Conservation (phyloP, 2,329 filamentous ascomycete species). For the Talaromyces sp. region DNA sequence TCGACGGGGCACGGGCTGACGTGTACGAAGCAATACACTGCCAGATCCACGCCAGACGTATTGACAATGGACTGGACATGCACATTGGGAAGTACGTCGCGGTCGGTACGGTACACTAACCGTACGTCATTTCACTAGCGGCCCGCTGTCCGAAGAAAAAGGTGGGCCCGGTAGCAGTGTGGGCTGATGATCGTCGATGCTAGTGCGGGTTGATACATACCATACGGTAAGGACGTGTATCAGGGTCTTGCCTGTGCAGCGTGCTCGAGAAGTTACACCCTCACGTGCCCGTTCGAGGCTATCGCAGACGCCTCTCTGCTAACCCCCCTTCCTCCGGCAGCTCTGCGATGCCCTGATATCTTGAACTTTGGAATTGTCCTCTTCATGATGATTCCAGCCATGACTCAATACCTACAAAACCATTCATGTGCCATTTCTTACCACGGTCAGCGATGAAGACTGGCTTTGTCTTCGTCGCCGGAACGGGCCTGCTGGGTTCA, state of each 20-base stretch:
- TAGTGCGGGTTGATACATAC: conserved; percentile 8
- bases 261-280: not conserved
- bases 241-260: not conserved
- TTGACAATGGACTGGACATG: not conserved
- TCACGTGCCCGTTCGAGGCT: not conserved
- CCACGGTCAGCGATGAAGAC: not conserved
- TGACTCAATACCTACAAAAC: not conserved
- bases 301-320: not conserved
- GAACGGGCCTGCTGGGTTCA: not conserved
- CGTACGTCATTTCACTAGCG: conserved; percentile 14
- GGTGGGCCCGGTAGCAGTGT: not conserved
- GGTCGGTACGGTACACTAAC: not conserved
- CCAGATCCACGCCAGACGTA: not conserved
- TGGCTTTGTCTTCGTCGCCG: not conserved
- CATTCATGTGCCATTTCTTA: not conserved
- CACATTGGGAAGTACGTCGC: not conserved
- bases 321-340: not conserved
- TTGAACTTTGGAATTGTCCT: not conserved
- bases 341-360: not conserved
- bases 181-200: conserved; percentile 12
- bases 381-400: not conserved
- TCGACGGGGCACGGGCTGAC: not conserved
- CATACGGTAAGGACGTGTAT: not conserved
- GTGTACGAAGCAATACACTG: not conserved
- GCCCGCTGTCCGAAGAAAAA: conserved; percentile 3